Conservation (phyloP, 306 rosid species). For the Dalbergia oliveri region DNA sequence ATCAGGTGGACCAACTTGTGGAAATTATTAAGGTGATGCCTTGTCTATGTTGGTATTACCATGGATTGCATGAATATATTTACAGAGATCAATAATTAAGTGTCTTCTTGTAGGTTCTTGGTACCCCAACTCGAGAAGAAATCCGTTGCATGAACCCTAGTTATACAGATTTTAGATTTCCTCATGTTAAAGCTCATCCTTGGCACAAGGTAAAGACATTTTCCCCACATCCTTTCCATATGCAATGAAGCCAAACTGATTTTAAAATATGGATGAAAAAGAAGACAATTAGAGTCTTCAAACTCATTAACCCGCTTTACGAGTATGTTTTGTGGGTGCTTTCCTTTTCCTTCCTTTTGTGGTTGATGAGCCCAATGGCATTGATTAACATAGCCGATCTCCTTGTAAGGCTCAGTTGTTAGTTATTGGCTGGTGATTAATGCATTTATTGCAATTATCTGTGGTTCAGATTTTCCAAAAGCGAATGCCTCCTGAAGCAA, state of each 20-base stretch:
- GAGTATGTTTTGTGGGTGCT: not conserved
- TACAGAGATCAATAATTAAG: constrained; percentile 31
- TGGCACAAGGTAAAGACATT: constrained; percentile 90
- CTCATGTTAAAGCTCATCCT: constrained; percentile 96
- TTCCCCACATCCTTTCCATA: constrained; percentile 18
- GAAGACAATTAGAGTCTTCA: not conserved
- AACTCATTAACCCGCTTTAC: constrained; percentile 22
- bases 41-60: constrained; percentile 42
- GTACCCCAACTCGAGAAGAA: constrained; percentile 98
- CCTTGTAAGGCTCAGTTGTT: constrained; percentile 5
- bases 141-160: constrained; percentile 96
- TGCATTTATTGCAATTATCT: constrained; percentile 37
- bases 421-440: not conserved
- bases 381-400: constrained; percentile 5
- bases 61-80: constrained; percentile 27
- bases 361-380: not conserved
- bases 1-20: constrained; percentile 95
- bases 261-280: not conserved
- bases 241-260: not conserved
- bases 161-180: constrained; percentile 93
- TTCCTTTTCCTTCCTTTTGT: constrained; percentile 3
- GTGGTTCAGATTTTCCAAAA: constrained; percentile 83
- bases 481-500: constrained; percentile 98
- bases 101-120: constrained; percentile 79
- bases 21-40: constrained; percentile 88